These are phyloP conservation scores for Kluyveromyces dobzhanskii DNA, from an alignment of 805 yeast species.

Conservation along the genomic window DNA sequence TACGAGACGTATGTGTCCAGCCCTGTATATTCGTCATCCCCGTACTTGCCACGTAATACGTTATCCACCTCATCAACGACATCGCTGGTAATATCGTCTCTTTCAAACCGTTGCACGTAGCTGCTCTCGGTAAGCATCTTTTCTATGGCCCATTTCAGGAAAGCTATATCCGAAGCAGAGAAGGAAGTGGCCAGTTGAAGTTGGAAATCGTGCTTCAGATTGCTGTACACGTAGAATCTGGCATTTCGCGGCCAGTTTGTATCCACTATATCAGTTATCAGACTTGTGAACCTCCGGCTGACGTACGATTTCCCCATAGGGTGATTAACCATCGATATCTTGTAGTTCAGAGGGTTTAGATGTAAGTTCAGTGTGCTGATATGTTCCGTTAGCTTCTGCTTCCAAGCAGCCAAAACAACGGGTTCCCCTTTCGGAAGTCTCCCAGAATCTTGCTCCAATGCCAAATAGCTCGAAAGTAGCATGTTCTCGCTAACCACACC, in stretches of 20 bases:
- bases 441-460: conserved; percentile 7
- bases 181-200: conserved; percentile 24
- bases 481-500: conserved; percentile 22
- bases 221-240: conserved; percentile 22
- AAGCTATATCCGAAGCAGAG: conserved; percentile 20
- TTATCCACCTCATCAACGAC: conserved; percentile 13
- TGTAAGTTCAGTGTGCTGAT: conserved; percentile 18
- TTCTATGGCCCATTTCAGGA: conserved; percentile 22
- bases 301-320: conserved; percentile 18
- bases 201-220: conserved; percentile 17
- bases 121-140: conserved; percentile 7
- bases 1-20: conserved; percentile 8
- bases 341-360: conserved; percentile 16
- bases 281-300: background rate
- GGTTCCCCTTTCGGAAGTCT: conserved; percentile 2
- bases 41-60: conserved; percentile 8
- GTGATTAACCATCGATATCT: conserved; percentile 15
- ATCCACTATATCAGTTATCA: background rate
- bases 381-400: conserved; percentile 8
- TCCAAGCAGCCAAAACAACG: conserved; percentile 8
- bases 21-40: conserved; percentile 1
- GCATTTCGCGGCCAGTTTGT: conserved; percentile 11
- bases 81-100: background rate
- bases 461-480: conserved; percentile 14
- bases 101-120: background rate